Evolutionary conservation across 345 rosid genomes (phyloP).

Genomic region (Populus deltoides): DNA sequence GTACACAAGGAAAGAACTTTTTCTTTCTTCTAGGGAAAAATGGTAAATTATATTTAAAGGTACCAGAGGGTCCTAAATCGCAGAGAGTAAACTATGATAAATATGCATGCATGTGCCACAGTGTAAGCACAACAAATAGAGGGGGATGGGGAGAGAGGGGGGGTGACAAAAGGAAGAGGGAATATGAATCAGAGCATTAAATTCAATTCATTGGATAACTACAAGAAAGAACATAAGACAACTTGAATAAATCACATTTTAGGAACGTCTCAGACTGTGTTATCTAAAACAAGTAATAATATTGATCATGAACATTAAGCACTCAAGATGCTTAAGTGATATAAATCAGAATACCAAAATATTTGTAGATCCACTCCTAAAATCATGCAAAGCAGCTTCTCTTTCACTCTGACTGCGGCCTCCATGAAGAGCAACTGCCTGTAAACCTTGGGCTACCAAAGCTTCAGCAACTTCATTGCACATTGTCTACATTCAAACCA

Average conservation of each 20-base stretch:
- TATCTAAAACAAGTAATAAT: not conserved
- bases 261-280: not conserved
- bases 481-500: constrained; percentile 25
- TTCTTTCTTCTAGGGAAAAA: not conserved
- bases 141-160: not conserved
- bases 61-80: not conserved
- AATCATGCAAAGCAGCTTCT: constrained; percentile 40
- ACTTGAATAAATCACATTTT: not conserved
- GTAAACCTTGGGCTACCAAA: constrained; percentile 42
- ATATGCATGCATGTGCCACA: not conserved
- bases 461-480: constrained; percentile 41
- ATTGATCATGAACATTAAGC: constrained; percentile 1
- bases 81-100: not conserved
- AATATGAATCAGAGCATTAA: not conserved
- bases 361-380: constrained; percentile 34
- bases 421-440: constrained; percentile 42
- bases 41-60: not conserved
- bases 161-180: not conserved
- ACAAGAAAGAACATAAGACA: not conserved
- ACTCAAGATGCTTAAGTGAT: not conserved
- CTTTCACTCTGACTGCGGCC: constrained; percentile 44
- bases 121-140: not conserved
- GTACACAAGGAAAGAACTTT: not conserved
- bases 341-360: constrained; percentile 32
- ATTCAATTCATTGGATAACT: not conserved